These are phyloP conservation scores for Podaxis carcinomalis DNA, from an alignment of 768 basidiomycete species.

Conservation along the genomic window DNA sequence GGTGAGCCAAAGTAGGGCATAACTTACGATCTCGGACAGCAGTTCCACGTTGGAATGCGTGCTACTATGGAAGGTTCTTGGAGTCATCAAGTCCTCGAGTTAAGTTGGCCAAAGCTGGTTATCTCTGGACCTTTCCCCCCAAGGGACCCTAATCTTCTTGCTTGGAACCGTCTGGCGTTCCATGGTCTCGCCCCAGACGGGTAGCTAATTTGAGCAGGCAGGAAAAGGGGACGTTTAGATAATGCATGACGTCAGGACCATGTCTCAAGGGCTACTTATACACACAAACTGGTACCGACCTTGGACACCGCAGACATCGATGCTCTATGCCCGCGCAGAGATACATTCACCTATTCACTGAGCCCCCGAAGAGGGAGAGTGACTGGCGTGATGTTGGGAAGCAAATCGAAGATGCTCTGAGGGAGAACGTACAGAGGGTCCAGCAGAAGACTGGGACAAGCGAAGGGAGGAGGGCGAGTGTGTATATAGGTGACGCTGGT, in stretches of 20 bases:
- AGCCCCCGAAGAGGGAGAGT: conserved; percentile 14
- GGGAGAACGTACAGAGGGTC: conserved; percentile 19
- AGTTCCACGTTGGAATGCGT: no score
- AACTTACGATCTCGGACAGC: no score
- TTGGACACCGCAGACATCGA: not conserved
- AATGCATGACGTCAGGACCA: not conserved
- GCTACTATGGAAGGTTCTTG: no score
- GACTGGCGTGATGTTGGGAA: conserved; percentile 19
- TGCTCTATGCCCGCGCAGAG: not conserved
- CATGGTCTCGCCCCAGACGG: not conserved
- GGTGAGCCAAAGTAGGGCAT: no score
- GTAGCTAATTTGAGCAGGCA: not conserved
- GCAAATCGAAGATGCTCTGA: conserved; percentile 22
- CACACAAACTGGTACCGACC: not conserved
- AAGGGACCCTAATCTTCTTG: no score
- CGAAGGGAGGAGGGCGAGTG: conserved; percentile 16
- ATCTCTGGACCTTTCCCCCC: no score
- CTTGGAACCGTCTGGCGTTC: no score
- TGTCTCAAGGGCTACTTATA: not conserved
- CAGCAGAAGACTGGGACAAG: conserved; percentile 15
- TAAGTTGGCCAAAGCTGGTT: no score
- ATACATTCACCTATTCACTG: conserved; percentile 17
- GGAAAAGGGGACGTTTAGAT: not conserved
- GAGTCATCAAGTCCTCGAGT: no score
- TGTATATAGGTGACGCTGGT: conserved; percentile 26